A percentile compares a stretch with the other conserved stretches of the same genome.
These are phyloP conservation scores for Hysterangium stoloniferum DNA, from an alignment of 768 basidiomycete genomes.

Conservation along the genomic window DNA sequence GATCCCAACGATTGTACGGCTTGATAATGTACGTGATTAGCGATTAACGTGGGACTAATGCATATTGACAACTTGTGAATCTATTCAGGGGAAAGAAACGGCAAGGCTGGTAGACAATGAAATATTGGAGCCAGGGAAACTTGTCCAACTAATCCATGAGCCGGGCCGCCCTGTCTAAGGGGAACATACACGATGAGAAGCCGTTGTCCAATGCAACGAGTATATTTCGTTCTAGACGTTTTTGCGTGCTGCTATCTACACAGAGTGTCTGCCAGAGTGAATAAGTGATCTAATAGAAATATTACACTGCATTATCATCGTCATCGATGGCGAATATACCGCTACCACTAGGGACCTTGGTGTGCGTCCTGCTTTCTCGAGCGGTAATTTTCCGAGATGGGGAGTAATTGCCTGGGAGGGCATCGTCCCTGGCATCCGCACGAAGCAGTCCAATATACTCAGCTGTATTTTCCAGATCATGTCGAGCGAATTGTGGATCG, in stretches of 20 bases:
- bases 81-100: constrained; percentile 6
- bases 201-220: not conserved
- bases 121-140: not conserved
- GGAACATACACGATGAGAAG: not conserved
- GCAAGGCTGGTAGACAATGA: not conserved
- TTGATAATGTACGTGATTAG: not conserved
- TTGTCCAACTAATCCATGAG: not conserved
- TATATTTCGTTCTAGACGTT: not conserved
- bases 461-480: not conserved
- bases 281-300: not conserved
- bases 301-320: not conserved
- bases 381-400: no score
- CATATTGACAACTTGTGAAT: not conserved
- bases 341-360: no score
- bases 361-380: no score
- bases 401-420: no score
- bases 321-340: not conserved
- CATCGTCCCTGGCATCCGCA: not conserved
- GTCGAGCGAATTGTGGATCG: not conserved
- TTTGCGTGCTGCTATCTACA: not conserved
- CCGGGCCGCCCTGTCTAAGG: no score
- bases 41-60: not conserved
- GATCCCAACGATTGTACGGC: constrained; percentile 3
- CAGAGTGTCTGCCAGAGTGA: not conserved
- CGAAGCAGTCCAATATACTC: not conserved